Evolutionary conservation across 306 rosid genomes (phyloP).

Genomic region (Castanopsis chinensis): DNA sequence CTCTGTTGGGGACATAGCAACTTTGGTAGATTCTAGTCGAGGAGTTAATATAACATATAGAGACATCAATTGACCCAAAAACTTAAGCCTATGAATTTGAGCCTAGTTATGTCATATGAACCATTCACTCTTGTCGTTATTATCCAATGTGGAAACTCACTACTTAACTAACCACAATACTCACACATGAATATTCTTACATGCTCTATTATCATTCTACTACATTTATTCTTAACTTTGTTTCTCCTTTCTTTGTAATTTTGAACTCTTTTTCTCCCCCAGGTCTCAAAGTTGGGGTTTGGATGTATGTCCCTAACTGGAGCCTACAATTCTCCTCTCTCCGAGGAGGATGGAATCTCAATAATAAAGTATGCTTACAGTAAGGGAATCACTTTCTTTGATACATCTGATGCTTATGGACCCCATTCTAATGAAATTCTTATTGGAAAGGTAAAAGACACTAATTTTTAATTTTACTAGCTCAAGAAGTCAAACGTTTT

Average conservation of each 20-base stretch:
- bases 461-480: neutral
- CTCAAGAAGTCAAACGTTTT: neutral
- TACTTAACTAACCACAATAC: no score
- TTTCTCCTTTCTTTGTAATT: neutral
- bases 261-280: neutral
- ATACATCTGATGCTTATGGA: conserved; percentile 38
- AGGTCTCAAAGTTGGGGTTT: conserved; percentile 51
- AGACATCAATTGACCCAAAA: no score
- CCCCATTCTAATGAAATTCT: conserved; percentile 32
- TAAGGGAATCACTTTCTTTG: conserved; percentile 42
- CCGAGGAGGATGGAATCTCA: conserved; percentile 28
- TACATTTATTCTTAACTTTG: neutral
- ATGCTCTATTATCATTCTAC: neutral
- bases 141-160: no score
- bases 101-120: no score
- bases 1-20: no score
- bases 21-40: no score
- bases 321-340: conserved; percentile 28
- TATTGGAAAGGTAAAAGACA: conserved; percentile 29
- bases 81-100: no score
- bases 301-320: conserved; percentile 42
- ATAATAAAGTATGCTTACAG: conserved; percentile 26
- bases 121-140: no score
- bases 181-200: no score
- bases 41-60: no score